Base-by-base conservation (phyloP, 805 yeast genomes). In the Wickerhamiella siamensis region DNA sequence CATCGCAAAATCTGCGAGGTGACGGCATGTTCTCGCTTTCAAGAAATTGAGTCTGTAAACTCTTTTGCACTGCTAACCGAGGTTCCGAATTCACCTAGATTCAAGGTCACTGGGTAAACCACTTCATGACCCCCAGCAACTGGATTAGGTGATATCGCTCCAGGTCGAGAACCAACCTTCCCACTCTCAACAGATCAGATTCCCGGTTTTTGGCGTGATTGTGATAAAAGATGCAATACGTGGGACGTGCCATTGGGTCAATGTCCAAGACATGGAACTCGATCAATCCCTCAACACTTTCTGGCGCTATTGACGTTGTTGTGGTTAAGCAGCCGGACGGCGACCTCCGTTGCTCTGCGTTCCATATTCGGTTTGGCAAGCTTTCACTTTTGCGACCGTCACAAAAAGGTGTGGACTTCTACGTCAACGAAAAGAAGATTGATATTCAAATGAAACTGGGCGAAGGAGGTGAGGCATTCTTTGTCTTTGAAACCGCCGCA, bases 181-280 rank as follows among this genome's bases (percentile, higher is more conserved):
- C n/a, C n/a, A n/a, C n/a, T n/a, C n/a, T n/a, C n/a, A n/a, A n/a
- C n/a, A n/a, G n/a, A n/a, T n/a, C n/a, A n/a, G n/a, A n/a, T n/a
- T n/a, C n/a, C n/a, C n/a, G n/a, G n/a, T n/a, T n/a, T n/a, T n/a
- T n/a, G n/a, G n/a, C n/a, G n/a, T n/a, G 12, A 24, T 24, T 16
- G 33, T 20, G 32, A 10, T 15, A 15, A 24, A 15, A n/a, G 15
- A 88, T 88, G 97, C 97, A 88, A 62, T 88, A 86, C 77, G 91
- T 88, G 49, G 96, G 95, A 15, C 73, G 94, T 56, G 96, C 95
- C 16, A 78, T 93, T 45, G 96, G 84, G 26, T 80, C 94, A 31
- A 94, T 91, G 5, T 87, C 95, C 44, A 86, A 86, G 60, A 91
- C 95, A 39, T 88, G 96, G 97, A 84, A 86, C 50, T 83, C 96